Base-by-base conservation (phyloP, 257 asterid genomes). In the Lithospermum erythrorhizon region DNA sequence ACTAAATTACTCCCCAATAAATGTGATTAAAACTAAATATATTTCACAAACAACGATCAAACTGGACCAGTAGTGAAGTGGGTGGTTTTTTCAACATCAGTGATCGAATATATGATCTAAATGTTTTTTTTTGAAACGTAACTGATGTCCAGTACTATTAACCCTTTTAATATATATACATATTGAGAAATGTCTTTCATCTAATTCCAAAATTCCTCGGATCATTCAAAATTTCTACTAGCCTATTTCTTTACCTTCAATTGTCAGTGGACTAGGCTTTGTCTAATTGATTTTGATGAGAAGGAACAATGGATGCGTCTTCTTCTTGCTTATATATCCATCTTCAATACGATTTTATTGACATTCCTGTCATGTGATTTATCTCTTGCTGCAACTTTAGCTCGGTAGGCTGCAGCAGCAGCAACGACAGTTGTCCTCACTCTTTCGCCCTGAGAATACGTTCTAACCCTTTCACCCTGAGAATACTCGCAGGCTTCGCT, bases 401-500 rank as follows among this genome's bases (percentile, higher is more conserved):
- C 79, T 65, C 75, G 67, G 65, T 79, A 72, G 35, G 83, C 81
- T 16, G 81, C 75, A 1, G 80, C 79, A 0, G 81, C 77, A 4
- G 82, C 75, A 30, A 75, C 76, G 6, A 66, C 69, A 0, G 77
- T 70, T 9, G 70, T 68, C 70, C 72, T 78, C 16, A 68, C 70
- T 67, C 79, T 66, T 35, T 78, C 81, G 7, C 80, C 87, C 27
- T 61, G 89, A 68, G 87, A 70, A 55, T 72, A 76, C 72, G 70
- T 68, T 68, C 72, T 78, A 16, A 68, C 70, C 69, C 79, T 66
- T 35, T 78, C 81, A 9, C 80, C 87, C 24, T 61, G 89, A 68
- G 87, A 70, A 53, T 72, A 76, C 74, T 78, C 87, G 6, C 84
- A 69, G 5, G 79, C 65, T 32, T 83, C 94, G 29, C 82, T 66